phyloP scores from a whole-genome alignment of 345 rosid species.

The Syzygium aqueum region DNA sequence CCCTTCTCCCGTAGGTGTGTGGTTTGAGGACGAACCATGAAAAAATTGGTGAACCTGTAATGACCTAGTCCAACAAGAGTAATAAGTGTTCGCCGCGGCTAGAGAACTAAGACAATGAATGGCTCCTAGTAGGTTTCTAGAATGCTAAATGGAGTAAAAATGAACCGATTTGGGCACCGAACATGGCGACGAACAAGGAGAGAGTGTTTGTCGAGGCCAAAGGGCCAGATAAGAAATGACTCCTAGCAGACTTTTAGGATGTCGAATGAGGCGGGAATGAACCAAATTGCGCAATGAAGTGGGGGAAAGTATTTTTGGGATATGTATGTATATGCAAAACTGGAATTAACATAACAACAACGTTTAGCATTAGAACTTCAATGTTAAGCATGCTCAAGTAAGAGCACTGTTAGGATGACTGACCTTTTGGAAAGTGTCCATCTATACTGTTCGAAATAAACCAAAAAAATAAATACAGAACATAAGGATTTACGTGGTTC shows the following conservation, averaged over 20 bases:
- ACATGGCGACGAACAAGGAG: not conserved
- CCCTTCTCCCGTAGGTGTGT: not conserved
- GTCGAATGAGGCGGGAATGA: not conserved
- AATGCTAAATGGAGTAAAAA: not conserved
- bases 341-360: not conserved
- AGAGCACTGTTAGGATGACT: not conserved
- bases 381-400: not conserved
- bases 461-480: too few species aligned
- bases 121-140: not conserved
- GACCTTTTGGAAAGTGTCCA: not conserved
- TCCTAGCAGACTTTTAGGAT: too few species aligned
- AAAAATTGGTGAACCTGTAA: not conserved
- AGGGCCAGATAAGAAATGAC: not conserved
- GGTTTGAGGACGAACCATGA: not conserved
- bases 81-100: fast-evolving
- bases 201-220: not conserved
- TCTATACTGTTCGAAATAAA: too few species aligned
- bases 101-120: not conserved
- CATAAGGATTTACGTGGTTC: too few species aligned
- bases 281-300: not conserved
- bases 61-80: fast-evolving
- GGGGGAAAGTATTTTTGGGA: not conserved
- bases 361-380: not conserved
- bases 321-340: not conserved
- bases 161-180: fast-evolving